Evolutionary conservation across 257 asterid species (phyloP), one percentile per base, ranked within the genome.

Genomic region (Scutellaria galericulata): DNA sequence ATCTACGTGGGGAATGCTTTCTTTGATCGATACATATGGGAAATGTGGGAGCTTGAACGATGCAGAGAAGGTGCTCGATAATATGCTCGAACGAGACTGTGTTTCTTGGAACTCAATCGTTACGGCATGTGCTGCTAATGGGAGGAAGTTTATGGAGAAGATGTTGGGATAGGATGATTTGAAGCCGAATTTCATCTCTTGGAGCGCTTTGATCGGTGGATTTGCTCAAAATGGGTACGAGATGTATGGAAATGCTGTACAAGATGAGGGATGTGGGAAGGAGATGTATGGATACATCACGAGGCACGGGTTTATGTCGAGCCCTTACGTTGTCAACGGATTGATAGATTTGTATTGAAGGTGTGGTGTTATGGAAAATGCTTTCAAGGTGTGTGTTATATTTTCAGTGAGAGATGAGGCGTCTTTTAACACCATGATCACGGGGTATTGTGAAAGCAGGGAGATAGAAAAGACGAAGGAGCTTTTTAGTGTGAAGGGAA

Each of bases 71-170:
- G 77, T 83, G 13, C 82, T 90, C 79, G 59, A 60, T 70, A 77
- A 40, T 5, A 82, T 86, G 91, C 0, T 12, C 18, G 73, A 54
- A 12, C 83, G 86, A 68, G 97, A 88, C 73, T 75, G 84, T 27
- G 85, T 86, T 78, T 88, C 97, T 63, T 93, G 98, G 97, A 93
- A 90, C 74, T 86, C 91, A 1, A 77, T 90, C 71, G 75, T 90
- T 31, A 80, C 92, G 0, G 96, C 96, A 53, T 93, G 86, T 70
- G 82, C 88, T 52, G 76, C 48, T 63, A 88, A 88, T 44, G 93
- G 95, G 47, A 78, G 45, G 82, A 81, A 76, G 35, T 73, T 82
- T 77, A 48, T 88, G 67, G 82, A 82, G 66, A 67, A 45, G 7
- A 90, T 93, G 95, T 76, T 77, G 46, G 35, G 9, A 71, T 84